Conservation (phyloP, 805 yeast genomes). For the Candida tammaniensis region DNA sequence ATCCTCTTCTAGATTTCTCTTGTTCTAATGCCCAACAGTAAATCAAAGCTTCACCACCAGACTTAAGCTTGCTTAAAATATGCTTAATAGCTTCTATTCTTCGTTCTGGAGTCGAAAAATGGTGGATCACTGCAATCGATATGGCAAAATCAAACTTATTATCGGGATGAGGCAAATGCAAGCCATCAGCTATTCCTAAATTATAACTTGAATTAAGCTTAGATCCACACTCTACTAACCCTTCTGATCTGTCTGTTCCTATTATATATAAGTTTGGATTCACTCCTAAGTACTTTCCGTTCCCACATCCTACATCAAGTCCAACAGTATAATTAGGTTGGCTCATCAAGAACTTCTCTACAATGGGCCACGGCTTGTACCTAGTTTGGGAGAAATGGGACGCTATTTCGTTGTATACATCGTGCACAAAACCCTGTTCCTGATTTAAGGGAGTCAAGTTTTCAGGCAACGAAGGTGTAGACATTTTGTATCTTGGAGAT, state of each 20-base stretch:
- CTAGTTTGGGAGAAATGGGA: constrained; percentile 90
- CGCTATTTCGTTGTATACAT: constrained; percentile 92
- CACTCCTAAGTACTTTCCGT: constrained; percentile 83
- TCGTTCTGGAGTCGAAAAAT: constrained; percentile 82
- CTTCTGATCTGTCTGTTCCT: constrained; percentile 74
- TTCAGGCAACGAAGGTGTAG: constrained; percentile 10
- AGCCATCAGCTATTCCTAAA: constrained; percentile 78
- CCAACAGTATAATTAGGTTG: constrained; percentile 64
- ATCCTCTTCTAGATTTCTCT: constrained; percentile 82
- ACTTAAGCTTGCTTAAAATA: constrained; percentile 56
- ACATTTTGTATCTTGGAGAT: background rate
- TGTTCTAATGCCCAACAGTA: constrained; percentile 99
- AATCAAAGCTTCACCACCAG: constrained; percentile 68
- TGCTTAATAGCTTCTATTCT: constrained; percentile 72
- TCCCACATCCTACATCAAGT: constrained; percentile 95
- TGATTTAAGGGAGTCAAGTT: constrained; percentile 48
- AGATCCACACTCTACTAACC: constrained; percentile 63
- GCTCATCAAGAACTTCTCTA: constrained; percentile 59
- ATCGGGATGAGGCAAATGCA: constrained; percentile 44
- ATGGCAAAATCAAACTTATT: constrained; percentile 76
- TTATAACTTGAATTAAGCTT: constrained; percentile 45
- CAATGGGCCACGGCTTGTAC: constrained; percentile 98
- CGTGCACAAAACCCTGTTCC: constrained; percentile 81
- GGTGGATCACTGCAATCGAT: constrained; percentile 94
- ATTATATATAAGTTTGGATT: constrained; percentile 66